phyloP scores from a whole-genome alignment of 2,329 filamentous ascomycete species.

The Sphaerulina populicola region DNA sequence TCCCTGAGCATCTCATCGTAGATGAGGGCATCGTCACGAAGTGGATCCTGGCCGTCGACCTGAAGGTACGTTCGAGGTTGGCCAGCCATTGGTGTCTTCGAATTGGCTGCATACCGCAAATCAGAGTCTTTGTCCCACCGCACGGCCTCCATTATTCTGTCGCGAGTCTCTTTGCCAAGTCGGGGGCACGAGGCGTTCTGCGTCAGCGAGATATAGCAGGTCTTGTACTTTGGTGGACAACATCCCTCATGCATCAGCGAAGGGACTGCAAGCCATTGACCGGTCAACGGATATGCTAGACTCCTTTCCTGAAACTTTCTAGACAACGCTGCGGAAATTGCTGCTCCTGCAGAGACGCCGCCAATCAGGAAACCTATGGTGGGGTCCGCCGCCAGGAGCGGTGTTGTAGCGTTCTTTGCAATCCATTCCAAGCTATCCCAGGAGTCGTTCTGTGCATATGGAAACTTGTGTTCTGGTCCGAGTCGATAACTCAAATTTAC shows the following conservation, averaged over 20 bases:
- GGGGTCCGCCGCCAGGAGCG: constrained; percentile 36
- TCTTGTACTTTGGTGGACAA: constrained; percentile 36
- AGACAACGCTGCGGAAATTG: constrained; percentile 34
- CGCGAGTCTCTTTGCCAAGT: constrained; percentile 21
- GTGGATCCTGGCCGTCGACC: constrained; percentile 44
- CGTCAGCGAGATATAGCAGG: constrained; percentile 35
- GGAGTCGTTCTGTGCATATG: constrained; percentile 37
- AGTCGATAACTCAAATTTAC: constrained; percentile 41
- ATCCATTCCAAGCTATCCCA: constrained; percentile 44
- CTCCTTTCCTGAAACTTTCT: constrained; percentile 38
- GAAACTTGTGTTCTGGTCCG: constrained; percentile 43
- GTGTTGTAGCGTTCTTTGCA: constrained; percentile 31
- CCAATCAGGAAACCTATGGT: constrained; percentile 44
- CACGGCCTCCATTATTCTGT: constrained; percentile 12
- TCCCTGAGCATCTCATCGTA: constrained; percentile 45
- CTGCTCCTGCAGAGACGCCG: constrained; percentile 43
- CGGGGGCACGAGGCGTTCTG: constrained; percentile 38
- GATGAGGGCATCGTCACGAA: constrained; percentile 47
- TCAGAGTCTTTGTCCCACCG: constrained; percentile 18
- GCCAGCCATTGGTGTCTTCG: constrained; percentile 26
- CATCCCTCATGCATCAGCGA: constrained; percentile 28
- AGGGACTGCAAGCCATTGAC: constrained; percentile 41
- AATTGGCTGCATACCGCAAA: constrained; percentile 31
- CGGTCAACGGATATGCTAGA: constrained; percentile 40
- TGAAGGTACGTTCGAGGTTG: constrained; percentile 46